These are phyloP conservation scores for Halteria grandinella DNA, from an alignment of 73 alveolate species.

Conservation along the genomic window DNA sequence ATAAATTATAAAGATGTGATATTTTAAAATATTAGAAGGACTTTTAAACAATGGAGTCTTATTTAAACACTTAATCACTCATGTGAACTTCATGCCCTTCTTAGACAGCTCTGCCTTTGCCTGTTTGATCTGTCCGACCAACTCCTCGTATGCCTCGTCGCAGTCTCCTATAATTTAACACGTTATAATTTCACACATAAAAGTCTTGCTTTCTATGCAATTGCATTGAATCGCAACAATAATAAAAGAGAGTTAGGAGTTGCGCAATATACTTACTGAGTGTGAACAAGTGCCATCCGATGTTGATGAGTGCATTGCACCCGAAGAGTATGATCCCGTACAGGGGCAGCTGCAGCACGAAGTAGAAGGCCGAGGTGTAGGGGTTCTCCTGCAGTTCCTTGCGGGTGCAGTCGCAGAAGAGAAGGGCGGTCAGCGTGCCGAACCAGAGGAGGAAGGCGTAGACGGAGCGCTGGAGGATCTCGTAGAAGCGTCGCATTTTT, in stretches of 20 bases:
- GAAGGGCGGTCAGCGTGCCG: background rate
- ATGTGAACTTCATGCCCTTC: conserved; percentile 13
- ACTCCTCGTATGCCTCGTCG: conserved; percentile 26
- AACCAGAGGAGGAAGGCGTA: background rate
- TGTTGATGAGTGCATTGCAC: conserved; percentile 9
- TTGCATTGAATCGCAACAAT: too few species aligned
- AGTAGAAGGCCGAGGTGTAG: conserved; percentile 11
- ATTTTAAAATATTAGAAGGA: background rate
- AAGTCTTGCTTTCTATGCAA: too few species aligned
- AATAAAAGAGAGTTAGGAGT: too few species aligned
- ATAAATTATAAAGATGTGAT: background rate
- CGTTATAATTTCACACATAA: too few species aligned
- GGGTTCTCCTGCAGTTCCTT: conserved; percentile 26
- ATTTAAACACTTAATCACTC: background rate
- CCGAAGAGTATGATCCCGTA: conserved; percentile 36
- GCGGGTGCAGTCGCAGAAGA: conserved; percentile 26
- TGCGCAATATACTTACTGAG: conserved; percentile 3
- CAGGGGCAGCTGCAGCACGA: conserved; percentile 21
- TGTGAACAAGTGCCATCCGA: conserved; percentile 44
- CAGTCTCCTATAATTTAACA: conserved; percentile 23
- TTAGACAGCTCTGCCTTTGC: conserved; percentile 14
- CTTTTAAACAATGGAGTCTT: background rate
- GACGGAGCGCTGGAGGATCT: background rate
- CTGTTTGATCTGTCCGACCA: conserved; percentile 14
- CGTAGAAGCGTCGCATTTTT: conserved; percentile 34